These are phyloP conservation scores for Monosporozyma solicola DNA, from an alignment of 805 yeast species.

Conservation along the genomic window DNA sequence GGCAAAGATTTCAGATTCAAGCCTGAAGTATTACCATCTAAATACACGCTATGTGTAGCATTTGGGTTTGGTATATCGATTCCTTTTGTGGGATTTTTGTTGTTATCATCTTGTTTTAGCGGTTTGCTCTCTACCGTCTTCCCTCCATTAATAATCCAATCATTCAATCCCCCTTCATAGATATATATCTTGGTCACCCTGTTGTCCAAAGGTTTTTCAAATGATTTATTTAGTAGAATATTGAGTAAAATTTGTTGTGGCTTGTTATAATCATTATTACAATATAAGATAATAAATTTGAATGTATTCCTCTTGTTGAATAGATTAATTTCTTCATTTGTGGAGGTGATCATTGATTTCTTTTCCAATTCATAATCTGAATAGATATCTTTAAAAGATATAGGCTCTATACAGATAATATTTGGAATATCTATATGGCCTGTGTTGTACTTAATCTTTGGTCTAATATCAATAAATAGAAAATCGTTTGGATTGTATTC, in stretches of 20 bases:
- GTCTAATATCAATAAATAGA: conserved; percentile 66
- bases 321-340: conserved; percentile 43
- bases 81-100: neutral
- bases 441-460: conserved; percentile 47
- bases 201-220: conserved; percentile 20
- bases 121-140: neutral
- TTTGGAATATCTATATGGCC: conserved; percentile 55
- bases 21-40: conserved; percentile 18
- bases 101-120: neutral
- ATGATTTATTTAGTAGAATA: conserved; percentile 20
- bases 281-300: conserved; percentile 56
- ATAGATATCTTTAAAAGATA: conserved; percentile 40
- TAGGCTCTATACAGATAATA: conserved; percentile 70
- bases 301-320: conserved; percentile 48
- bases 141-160: conserved; percentile 19
- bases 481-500: conserved; percentile 17
- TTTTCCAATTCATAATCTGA: conserved; percentile 61
- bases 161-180: conserved; percentile 19
- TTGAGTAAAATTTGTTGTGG: conserved; percentile 18
- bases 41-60: conserved; percentile 13
- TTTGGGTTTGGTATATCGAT: neutral
- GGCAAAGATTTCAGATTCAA: conserved; percentile 17
- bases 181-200: conserved; percentile 12
- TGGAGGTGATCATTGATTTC: conserved; percentile 46
- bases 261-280: conserved; percentile 5